Conservation (phyloP, 1,284 basidiomycete species). For the Papiliotrema laurentii region DNA sequence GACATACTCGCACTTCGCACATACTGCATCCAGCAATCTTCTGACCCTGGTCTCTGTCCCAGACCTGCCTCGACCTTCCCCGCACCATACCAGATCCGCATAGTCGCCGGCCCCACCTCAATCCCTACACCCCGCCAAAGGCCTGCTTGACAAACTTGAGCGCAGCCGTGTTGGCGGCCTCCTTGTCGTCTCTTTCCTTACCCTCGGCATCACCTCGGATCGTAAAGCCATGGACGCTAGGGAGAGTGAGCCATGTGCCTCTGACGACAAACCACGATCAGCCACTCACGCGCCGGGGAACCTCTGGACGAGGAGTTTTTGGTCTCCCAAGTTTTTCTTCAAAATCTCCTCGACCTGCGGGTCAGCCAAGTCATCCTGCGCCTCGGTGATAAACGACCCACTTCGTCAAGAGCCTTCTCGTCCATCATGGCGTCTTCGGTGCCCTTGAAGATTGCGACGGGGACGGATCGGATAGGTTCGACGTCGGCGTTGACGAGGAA, state of each 20-base stretch:
- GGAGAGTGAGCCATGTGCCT: constrained; percentile 45
- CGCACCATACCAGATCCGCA: no score
- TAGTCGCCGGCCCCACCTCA: no score
- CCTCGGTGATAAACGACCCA: no score
- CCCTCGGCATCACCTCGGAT: constrained; percentile 49
- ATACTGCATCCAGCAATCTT: no score
- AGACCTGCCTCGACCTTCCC: no score
- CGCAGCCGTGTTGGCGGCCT: constrained; percentile 54
- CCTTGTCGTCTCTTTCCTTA: constrained; percentile 52
- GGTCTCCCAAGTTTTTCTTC: constrained; percentile 54
- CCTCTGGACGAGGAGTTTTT: constrained; percentile 55
- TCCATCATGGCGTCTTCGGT: constrained; percentile 34
- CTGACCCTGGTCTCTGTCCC: no score
- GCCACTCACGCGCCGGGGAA: constrained; percentile 13
- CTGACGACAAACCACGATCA: no score
- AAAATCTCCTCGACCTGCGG: constrained; percentile 51
- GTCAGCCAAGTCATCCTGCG: no score
- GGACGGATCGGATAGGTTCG: constrained; percentile 47
- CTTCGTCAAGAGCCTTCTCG: no score
- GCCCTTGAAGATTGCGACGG: constrained; percentile 42
- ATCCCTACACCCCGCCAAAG: constrained; percentile 9
- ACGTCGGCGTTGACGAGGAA: constrained; percentile 58
- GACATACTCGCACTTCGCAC: no score
- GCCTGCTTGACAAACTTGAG: constrained; percentile 52
- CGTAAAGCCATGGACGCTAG: constrained; percentile 62